Conservation (phyloP, 768 basidiomycete genomes). For the Fistulinella prunicolor region DNA sequence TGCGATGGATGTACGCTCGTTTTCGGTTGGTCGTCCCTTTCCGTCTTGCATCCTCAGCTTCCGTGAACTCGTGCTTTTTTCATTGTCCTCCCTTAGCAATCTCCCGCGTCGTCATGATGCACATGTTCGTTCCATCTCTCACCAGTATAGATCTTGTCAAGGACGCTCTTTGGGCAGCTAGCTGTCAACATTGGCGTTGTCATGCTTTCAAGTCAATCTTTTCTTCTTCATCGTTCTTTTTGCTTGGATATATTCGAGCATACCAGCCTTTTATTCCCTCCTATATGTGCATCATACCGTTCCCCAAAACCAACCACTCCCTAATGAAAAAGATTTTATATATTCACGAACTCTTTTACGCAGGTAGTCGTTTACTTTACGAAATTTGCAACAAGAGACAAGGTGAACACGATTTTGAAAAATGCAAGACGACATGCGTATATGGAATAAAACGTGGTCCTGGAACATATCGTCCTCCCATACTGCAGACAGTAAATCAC, state of each 20-base stretch:
- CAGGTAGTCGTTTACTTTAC: not conserved
- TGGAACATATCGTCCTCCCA: not conserved
- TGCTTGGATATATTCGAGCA: conserved; percentile 24
- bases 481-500: conserved; percentile 1
- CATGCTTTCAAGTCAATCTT: conserved; percentile 6
- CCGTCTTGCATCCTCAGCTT: conserved; percentile 1
- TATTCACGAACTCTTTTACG: conserved; percentile 1
- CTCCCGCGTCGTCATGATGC: conserved; percentile 8
- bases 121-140: conserved; percentile 19
- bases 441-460: not conserved
- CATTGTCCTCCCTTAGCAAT: conserved; percentile 8
- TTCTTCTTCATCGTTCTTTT: not conserved
- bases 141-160: conserved; percentile 24
- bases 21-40: conserved; percentile 23
- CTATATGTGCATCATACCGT: conserved; percentile 24
- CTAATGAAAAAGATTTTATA: conserved; percentile 25
- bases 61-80: conserved; percentile 10
- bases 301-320: conserved; percentile 14
- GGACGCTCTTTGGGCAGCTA: conserved; percentile 17
- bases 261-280: conserved; percentile 24
- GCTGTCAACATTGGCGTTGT: conserved; percentile 13
- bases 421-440: not conserved
- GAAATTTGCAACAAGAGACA: not conserved
- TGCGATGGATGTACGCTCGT: conserved; percentile 23
- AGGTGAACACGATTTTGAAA: not conserved